Conservation (phyloP, 345 rosid genomes). For the Erysimum cheiranthoides region DNA sequence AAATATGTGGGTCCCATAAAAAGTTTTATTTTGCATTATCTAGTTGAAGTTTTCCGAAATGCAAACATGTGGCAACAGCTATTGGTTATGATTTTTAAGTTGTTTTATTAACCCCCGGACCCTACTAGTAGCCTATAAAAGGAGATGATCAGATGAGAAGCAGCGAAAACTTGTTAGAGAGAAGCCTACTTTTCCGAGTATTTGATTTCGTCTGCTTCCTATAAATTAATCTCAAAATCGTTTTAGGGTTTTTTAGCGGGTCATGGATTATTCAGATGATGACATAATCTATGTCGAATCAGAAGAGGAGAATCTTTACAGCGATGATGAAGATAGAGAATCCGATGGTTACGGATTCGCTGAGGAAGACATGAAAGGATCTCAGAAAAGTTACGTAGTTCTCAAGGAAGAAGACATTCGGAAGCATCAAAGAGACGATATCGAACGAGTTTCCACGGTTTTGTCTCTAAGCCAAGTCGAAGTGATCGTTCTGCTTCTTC, state of each 20-base stretch:
- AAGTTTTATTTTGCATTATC: no score
- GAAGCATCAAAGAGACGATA: slow-evolving; percentile 68
- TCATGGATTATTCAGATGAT: slow-evolving; percentile 63
- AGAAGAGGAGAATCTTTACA: slow-evolving; percentile 67
- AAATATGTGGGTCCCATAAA: no score
- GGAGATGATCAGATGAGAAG: no score
- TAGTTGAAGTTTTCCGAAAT: no score
- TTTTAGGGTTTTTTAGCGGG: background rate
- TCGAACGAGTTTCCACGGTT: slow-evolving; percentile 63
- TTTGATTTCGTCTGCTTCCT: background rate
- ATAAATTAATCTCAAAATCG: background rate
- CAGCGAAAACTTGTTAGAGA: background rate
- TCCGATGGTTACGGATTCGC: slow-evolving; percentile 49
- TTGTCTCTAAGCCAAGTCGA: slow-evolving; percentile 64
- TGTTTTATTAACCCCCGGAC: no score
- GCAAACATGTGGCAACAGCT: no score
- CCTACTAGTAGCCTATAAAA: no score
- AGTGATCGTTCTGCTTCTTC: slow-evolving; percentile 65
- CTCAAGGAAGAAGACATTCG: slow-evolving; percentile 71
- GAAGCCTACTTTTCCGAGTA: background rate
- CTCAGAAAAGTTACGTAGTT: slow-evolving; percentile 60
- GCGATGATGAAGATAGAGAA: slow-evolving; percentile 49
- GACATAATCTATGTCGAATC: slow-evolving; percentile 62
- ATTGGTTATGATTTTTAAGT: no score
- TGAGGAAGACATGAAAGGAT: slow-evolving; percentile 50